Evolutionary conservation across 2,329 filamentous ascomycete genomes (phyloP).

Genomic region (Aspergillus tanneri): DNA sequence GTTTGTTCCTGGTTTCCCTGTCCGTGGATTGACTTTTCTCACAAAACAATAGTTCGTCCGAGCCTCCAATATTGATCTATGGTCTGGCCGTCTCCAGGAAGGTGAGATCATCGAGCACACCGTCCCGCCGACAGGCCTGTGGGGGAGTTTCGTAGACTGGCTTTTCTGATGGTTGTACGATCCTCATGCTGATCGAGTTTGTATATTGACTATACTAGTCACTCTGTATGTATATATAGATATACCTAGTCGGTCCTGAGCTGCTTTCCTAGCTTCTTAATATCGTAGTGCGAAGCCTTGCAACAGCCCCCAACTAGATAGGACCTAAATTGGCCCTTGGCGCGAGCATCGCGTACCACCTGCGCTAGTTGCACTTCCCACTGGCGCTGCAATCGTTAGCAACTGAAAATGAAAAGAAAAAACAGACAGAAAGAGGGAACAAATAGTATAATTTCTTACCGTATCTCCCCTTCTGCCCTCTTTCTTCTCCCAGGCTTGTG

Average conservation of each 20-base stretch:
- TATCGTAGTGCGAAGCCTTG: conserved; percentile 43
- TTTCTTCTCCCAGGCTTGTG: conserved; percentile 57
- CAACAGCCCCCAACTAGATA: conserved; percentile 50
- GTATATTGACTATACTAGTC: conserved; percentile 15
- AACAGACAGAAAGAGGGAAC: background rate
- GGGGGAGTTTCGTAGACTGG: conserved; percentile 28
- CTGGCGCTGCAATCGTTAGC: conserved; percentile 23
- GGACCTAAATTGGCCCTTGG: conserved; percentile 26
- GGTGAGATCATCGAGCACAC: conserved; percentile 27
- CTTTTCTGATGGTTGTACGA: conserved; percentile 21
- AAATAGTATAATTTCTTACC: conserved; percentile 8
- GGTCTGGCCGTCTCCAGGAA: conserved; percentile 33
- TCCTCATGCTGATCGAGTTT: conserved; percentile 2
- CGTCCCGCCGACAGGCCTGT: conserved; percentile 18
- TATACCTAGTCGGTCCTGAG: conserved; percentile 16
- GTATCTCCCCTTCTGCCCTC: conserved; percentile 17
- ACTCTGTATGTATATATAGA: conserved; percentile 22
- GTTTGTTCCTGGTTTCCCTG: conserved; percentile 15
- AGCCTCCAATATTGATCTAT: conserved; percentile 30
- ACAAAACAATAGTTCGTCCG: conserved; percentile 23
- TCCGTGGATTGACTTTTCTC: conserved; percentile 1
- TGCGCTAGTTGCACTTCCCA: conserved; percentile 41
- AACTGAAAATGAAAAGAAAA: no score
- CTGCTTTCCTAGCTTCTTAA: conserved; percentile 29
- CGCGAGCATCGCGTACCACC: conserved; percentile 32